Conservation (phyloP, 2,329 filamentous ascomycete genomes). For the Colletotrichum tropicicola region DNA sequence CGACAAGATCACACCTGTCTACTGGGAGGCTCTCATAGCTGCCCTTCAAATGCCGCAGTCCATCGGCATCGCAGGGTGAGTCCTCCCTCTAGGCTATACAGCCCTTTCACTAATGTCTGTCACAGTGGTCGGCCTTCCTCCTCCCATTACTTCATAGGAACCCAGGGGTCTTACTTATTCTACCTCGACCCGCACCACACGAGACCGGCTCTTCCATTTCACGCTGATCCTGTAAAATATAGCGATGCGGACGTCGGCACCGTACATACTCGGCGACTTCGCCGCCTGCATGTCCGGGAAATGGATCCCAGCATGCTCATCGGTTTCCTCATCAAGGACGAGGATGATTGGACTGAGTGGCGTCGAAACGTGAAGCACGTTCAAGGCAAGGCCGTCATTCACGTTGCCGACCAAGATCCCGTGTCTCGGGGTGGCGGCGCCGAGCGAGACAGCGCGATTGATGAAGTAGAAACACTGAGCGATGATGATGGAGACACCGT, state of each 20-base stretch:
- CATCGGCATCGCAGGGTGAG: conserved; percentile 94
- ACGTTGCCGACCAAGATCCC: conserved; percentile 78
- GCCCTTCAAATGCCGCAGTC: conserved; percentile 89
- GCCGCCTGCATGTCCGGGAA: conserved; percentile 84
- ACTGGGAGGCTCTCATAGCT: conserved; percentile 91
- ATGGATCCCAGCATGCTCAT: conserved; percentile 99
- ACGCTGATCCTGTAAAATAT: conserved; percentile 65
- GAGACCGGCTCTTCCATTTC: conserved; percentile 76
- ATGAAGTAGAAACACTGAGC: conserved; percentile 90
- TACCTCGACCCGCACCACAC: conserved; percentile 96
- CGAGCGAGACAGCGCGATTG: conserved; percentile 78
- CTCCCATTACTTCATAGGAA: conserved; percentile 72
- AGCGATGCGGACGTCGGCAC: conserved; percentile 78
- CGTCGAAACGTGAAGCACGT: conserved; percentile 77
- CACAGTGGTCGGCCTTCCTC: conserved; percentile 87
- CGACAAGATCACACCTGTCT: conserved; percentile 92
- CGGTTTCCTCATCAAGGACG: conserved; percentile 85
- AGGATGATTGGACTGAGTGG: conserved; percentile 88
- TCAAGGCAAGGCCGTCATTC: conserved; percentile 85
- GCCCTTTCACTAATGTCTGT: background rate
- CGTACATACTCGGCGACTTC: conserved; percentile 87
- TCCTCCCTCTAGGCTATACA: background rate
- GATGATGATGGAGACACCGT: conserved; percentile 66
- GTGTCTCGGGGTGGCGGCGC: conserved; percentile 57
- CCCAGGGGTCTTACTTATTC: conserved; percentile 80